Evolutionary conservation across 2,329 filamentous ascomycete species (phyloP), one percentile per base, ranked within the genome.

Genomic region (Arachnomyces sp.): DNA sequence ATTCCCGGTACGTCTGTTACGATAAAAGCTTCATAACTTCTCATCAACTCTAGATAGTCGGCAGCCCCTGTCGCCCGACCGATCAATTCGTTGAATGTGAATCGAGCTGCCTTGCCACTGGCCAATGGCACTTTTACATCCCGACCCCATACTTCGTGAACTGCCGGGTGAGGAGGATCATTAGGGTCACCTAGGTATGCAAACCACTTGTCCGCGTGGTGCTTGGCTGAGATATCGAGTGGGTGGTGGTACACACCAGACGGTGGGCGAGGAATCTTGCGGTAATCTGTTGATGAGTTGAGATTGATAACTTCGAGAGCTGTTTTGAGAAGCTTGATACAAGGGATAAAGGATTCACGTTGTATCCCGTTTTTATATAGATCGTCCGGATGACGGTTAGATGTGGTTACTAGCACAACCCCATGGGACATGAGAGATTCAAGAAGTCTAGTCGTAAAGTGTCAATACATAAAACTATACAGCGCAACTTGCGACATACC

Each of bases 301-400:
- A 98, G 80, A 64, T 95, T 95, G 53, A 98, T 85, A 35, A 96
- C 86, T 39, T 85, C 81, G 7, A 98, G 76, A 2, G 82, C 79
- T 30, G 73, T 77, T 61, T 95, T 90, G 33, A 98, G 79, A 3
- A 98, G 80, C 47, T 89, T 83, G 57, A 98, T 98, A 50, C 90
- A 94, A 0, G 92, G 92, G 37, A 98, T 77, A 60, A 98, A 98
- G 5, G 86, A 94, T 52, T 94, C 83, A 44, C 92, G 82, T 67
- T 98, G 92, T 48, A 98, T 90, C 41, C 92, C 92, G 60, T 98
- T 98, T 65, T 92, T 95, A 73, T 98, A 98, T 6, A 98, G 75
- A 44, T 98, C 90, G 55, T 93, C 82, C 0, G 92, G 92, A 53
- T 95, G 89, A n/a, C 92, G 77, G 64, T 98, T 98, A 6, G 87